These are phyloP conservation scores for Tolypocladium nubicola DNA, from an alignment of 2,329 filamentous ascomycete species.

Conservation along the genomic window DNA sequence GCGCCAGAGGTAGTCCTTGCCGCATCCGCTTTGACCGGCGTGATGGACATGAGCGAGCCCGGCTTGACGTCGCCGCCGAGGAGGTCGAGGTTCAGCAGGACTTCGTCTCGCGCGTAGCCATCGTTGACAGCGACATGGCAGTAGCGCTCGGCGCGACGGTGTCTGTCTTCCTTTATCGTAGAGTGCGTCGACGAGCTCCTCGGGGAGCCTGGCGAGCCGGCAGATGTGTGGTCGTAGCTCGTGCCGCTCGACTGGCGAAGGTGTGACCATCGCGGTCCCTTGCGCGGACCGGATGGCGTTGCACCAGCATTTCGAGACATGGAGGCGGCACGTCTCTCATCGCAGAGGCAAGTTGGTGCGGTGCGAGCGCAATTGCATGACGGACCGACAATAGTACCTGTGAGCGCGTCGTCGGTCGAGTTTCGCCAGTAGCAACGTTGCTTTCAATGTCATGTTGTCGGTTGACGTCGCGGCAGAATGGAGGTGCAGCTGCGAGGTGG, in stretches of 20 bases:
- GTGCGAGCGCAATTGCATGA: slow-evolving; percentile 3
- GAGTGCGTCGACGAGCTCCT: slow-evolving; percentile 40
- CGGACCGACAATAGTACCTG: slow-evolving; percentile 1
- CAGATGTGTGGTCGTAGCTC: slow-evolving; percentile 31
- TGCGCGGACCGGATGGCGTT: slow-evolving; percentile 31
- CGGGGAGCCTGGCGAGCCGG: slow-evolving; percentile 32
- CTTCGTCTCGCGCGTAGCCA: slow-evolving; percentile 64
- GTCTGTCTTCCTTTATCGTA: slow-evolving; percentile 27
- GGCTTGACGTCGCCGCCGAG: slow-evolving; percentile 53
- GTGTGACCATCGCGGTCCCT: slow-evolving; percentile 39
- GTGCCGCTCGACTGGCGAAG: slow-evolving; percentile 41
- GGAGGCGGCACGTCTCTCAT: slow-evolving; percentile 9
- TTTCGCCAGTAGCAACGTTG: neutral
- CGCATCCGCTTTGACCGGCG: slow-evolving; percentile 44
- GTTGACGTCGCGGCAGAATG: slow-evolving; percentile 15
- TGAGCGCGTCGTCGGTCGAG: neutral
- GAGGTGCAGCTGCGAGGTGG: slow-evolving; percentile 1
- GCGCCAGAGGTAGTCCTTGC: slow-evolving; percentile 20
- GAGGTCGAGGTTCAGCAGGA: slow-evolving; percentile 65
- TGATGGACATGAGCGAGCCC: slow-evolving; percentile 64
- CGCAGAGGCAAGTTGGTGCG: slow-evolving; percentile 4
- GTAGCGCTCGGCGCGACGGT: slow-evolving; percentile 28
- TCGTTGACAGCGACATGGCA: slow-evolving; percentile 57
- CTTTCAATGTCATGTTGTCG: slow-evolving; percentile 6
- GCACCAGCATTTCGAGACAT: slow-evolving; percentile 32